phyloP scores from a whole-genome alignment of 1,139 yeast genomes.

The Meyerozyma carpophila region DNA sequence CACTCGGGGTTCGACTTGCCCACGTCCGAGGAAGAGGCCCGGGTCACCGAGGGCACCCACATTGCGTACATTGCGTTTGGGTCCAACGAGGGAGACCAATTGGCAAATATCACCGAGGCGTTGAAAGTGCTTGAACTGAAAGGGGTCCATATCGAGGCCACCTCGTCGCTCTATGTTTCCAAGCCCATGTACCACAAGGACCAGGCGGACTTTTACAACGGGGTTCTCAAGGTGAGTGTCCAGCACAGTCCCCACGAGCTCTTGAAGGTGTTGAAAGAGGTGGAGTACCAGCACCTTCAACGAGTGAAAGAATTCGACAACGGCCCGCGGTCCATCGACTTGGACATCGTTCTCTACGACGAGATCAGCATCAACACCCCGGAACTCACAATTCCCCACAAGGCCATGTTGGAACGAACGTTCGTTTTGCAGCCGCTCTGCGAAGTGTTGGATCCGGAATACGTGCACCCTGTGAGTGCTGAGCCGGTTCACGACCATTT shows the following conservation, averaged over 20 bases:
- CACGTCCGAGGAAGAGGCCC: slow-evolving; percentile 9
- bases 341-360: slow-evolving; percentile 78
- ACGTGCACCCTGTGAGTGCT: slow-evolving; percentile 75
- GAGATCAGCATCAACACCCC: slow-evolving; percentile 48
- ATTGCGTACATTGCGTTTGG: slow-evolving; percentile 83
- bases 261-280: slow-evolving; percentile 56
- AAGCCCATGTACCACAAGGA: slow-evolving; percentile 88
- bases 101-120: slow-evolving; percentile 57
- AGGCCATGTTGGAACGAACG: slow-evolving; percentile 79
- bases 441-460: slow-evolving; percentile 65
- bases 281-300: slow-evolving; percentile 69
- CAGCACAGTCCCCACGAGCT: slow-evolving; percentile 51
- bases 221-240: slow-evolving; percentile 55
- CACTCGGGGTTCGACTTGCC: slow-evolving; percentile 11
- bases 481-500: slow-evolving; percentile 71
- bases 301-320: slow-evolving; percentile 77
- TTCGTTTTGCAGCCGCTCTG: slow-evolving; percentile 88
- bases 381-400: slow-evolving; percentile 75
- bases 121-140: slow-evolving; percentile 40
- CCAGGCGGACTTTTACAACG: slow-evolving; percentile 81
- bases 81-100: slow-evolving; percentile 72
- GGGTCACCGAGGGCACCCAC: slow-evolving; percentile 26
- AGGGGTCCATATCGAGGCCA: slow-evolving; percentile 45
- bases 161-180: slow-evolving; percentile 80
- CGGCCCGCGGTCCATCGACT: slow-evolving; percentile 88